Evolutionary conservation across 345 rosid genomes (phyloP).

Genomic region (Acer campestre): DNA sequence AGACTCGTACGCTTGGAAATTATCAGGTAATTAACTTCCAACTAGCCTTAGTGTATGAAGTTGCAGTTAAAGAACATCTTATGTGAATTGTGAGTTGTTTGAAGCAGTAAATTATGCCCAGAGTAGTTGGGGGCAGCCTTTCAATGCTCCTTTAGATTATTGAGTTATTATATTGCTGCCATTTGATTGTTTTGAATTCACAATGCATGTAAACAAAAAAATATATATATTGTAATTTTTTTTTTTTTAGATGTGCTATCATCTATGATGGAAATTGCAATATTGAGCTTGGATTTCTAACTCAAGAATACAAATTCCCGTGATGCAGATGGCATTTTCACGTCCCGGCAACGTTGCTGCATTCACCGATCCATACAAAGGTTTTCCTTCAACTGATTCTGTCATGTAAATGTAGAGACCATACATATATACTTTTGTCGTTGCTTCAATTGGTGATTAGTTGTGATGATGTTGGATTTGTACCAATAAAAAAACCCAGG

Average conservation of each 20-base stretch:
- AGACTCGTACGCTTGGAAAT: constrained; percentile 67
- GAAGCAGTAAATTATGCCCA: background rate
- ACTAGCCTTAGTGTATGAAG: background rate
- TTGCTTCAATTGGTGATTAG: background rate
- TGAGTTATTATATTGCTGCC: background rate
- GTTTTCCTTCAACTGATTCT: constrained; percentile 38
- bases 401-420: background rate
- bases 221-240: too few species aligned
- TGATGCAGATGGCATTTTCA: constrained; percentile 62
- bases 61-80: background rate
- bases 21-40: constrained; percentile 61
- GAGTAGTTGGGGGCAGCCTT: too few species aligned
- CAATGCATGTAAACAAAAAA: too few species aligned
- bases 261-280: background rate
- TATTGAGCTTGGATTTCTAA: background rate
- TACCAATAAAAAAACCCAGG: too few species aligned
- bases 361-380: constrained; percentile 45
- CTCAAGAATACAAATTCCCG: background rate
- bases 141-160: too few species aligned
- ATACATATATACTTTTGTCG: background rate
- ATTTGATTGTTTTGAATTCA: background rate
- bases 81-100: background rate
- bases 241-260: too few species aligned
- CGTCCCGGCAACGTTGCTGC: constrained; percentile 70
- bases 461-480: too few species aligned